A percentile compares a stretch with the other conserved stretches of the same genome.
phyloP scores from a whole-genome alignment of 1,139 yeast species.

The Sugiyamaella xylanicola region DNA sequence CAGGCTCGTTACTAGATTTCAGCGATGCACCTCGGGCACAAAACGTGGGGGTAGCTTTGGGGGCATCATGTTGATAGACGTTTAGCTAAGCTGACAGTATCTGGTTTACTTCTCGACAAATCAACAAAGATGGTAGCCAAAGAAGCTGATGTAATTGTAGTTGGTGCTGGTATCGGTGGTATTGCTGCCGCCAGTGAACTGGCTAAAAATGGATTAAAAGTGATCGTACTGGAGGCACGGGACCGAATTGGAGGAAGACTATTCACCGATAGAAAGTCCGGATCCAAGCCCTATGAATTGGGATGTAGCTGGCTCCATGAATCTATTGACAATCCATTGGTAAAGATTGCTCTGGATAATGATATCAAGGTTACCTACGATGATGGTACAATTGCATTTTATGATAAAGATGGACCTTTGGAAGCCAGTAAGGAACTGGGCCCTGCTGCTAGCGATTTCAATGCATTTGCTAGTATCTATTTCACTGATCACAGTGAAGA shows the following conservation, averaged over 20 bases:
- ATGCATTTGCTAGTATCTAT: conserved; percentile 58
- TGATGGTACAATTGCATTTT: conserved; percentile 46
- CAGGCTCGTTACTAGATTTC: neutral
- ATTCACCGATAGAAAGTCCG: conserved; percentile 34
- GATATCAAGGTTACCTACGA: conserved; percentile 45
- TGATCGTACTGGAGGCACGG: conserved; percentile 59
- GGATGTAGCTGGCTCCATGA: conserved; percentile 95
- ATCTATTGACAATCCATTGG: conserved; percentile 61
- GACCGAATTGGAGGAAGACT: conserved; percentile 58
- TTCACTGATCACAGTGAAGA: conserved; percentile 49
- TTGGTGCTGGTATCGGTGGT: conserved; percentile 84
- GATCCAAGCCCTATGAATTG: conserved; percentile 50
- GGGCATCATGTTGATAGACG: too few species aligned
- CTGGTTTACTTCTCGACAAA: neutral
- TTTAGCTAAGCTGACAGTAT: too few species aligned
- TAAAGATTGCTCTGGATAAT: conserved; percentile 35
- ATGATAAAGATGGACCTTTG: conserved; percentile 43
- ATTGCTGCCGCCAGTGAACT: conserved; percentile 71
- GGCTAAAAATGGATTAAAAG: conserved; percentile 47
- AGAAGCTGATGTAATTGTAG: conserved; percentile 32
- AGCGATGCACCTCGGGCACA: neutral
- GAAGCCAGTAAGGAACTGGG: conserved; percentile 45
- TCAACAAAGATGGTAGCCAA: neutral
- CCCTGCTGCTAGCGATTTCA: conserved; percentile 59
- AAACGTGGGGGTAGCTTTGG: neutral